These are phyloP conservation scores for Gigaspora rosea DNA, from an alignment of 192 early-diverging fungal genomes.

Conservation along the genomic window DNA sequence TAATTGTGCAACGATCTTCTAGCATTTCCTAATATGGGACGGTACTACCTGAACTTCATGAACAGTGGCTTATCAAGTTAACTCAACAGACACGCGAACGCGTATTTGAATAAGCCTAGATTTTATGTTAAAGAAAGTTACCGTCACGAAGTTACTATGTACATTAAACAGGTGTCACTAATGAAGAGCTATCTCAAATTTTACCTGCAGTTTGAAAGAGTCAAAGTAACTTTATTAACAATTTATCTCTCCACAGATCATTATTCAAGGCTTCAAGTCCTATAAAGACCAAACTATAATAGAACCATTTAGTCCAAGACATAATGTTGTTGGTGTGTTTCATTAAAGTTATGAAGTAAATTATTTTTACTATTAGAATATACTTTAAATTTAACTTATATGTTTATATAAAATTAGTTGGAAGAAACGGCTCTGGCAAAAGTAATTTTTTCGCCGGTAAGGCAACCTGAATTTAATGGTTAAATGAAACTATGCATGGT, in stretches of 20 bases:
- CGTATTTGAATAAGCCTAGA: too few species aligned
- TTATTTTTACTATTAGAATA: neutral
- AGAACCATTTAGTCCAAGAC: slow-evolving; percentile 88
- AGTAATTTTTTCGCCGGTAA: slow-evolving; percentile 96
- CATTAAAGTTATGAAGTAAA: neutral
- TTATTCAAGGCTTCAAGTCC: slow-evolving; percentile 99
- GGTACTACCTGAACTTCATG: too few species aligned
- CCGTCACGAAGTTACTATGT: too few species aligned
- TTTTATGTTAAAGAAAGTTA: too few species aligned
- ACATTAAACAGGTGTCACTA: too few species aligned
- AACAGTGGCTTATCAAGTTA: too few species aligned
- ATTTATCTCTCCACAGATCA: slow-evolving; percentile 55
- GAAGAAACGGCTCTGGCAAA: slow-evolving; percentile 97
- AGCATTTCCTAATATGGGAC: too few species aligned
- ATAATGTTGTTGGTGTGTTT: slow-evolving; percentile 90
- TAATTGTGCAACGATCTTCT: too few species aligned
- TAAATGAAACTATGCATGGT: neutral
- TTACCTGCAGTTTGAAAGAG: too few species aligned
- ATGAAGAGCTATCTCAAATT: too few species aligned
- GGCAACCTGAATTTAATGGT: neutral
- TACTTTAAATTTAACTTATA: neutral
- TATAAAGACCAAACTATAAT: slow-evolving; percentile 96
- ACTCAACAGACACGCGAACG: too few species aligned
- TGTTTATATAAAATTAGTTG: slow-evolving; percentile 55
- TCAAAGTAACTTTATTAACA: too few species aligned